Conservation (phyloP, 441 rosid genomes). For the Populus hybrid region DNA sequence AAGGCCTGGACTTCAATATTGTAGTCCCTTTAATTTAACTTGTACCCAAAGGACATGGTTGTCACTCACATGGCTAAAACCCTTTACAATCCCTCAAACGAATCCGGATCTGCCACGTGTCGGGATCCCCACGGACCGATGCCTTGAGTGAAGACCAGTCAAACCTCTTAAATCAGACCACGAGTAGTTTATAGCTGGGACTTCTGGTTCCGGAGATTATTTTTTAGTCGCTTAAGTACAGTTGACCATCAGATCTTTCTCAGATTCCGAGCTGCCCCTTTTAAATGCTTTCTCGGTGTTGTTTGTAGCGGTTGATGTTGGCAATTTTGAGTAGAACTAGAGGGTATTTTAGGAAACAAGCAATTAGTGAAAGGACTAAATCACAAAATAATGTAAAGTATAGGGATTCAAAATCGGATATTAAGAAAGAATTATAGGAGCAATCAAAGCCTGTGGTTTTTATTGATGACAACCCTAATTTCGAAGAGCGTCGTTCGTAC, state of each 20-base stretch:
- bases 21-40: slow-evolving; percentile 6
- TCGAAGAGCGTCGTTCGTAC: not conserved
- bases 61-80: slow-evolving; percentile 52
- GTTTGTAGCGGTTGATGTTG: not conserved
- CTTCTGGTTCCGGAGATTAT: too few relatives aligned
- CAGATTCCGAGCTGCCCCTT: not conserved
- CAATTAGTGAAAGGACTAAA: not conserved
- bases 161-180: slow-evolving; percentile 9
- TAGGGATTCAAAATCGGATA: too few relatives aligned
- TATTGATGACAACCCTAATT: not conserved
- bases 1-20: not conserved
- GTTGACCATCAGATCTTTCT: not conserved
- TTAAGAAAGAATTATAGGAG: too few relatives aligned
- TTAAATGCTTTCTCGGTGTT: too few relatives aligned
- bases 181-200: not conserved
- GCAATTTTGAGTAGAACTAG: too few relatives aligned
- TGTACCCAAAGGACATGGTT: slow-evolving; percentile 34
- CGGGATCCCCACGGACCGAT: slow-evolving; percentile 18
- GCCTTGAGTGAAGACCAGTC: slow-evolving; percentile 35
- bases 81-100: slow-evolving; percentile 2
- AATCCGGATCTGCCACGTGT: slow-evolving; percentile 47
- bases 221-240: not conserved
- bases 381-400: too few relatives aligned
- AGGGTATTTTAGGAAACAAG: not conserved
- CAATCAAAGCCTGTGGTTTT: not conserved